These are phyloP conservation scores for Alternaria sp. DNA, from an alignment of 2,329 filamentous ascomycete genomes.

Conservation along the genomic window DNA sequence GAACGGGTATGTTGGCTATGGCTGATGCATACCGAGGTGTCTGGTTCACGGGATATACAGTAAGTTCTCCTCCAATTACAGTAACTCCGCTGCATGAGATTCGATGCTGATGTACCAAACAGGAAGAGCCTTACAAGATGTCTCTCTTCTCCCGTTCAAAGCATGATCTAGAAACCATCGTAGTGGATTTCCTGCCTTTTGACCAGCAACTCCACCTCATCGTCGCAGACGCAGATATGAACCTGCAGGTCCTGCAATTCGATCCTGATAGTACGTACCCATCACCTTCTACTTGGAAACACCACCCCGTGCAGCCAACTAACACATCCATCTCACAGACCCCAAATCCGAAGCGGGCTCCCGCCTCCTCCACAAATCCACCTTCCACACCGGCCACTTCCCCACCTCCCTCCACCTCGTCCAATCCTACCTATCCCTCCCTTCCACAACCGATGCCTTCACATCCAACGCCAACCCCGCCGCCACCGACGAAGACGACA, in stretches of 20 bases:
- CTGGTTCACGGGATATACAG: slow-evolving; percentile 93
- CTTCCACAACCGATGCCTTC: slow-evolving; percentile 36
- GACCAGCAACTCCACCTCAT: slow-evolving; percentile 83
- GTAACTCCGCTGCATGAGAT: neutral
- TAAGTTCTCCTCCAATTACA: slow-evolving; percentile 41
- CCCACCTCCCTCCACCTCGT: slow-evolving; percentile 78
- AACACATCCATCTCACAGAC: slow-evolving; percentile 60
- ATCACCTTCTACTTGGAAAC: too few species aligned
- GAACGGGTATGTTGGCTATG: slow-evolving; percentile 84
- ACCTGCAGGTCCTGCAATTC: slow-evolving; percentile 88
- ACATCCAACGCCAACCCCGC: slow-evolving; percentile 44
- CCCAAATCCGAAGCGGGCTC: slow-evolving; percentile 91
- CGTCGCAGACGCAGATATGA: slow-evolving; percentile 81
- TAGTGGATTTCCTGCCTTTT: slow-evolving; percentile 87
- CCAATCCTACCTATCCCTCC: slow-evolving; percentile 65
- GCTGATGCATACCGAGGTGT: slow-evolving; percentile 91
- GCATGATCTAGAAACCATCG: slow-evolving; percentile 76
- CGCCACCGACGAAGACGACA: slow-evolving; percentile 25
- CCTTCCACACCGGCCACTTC: slow-evolving; percentile 85
- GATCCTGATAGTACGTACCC: slow-evolving; percentile 89
- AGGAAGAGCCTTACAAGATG: slow-evolving; percentile 95
- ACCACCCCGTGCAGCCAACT: too few species aligned
- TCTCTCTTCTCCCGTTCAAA: slow-evolving; percentile 88
- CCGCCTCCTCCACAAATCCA: slow-evolving; percentile 82
- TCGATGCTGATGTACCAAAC: slow-evolving; percentile 18